Evolutionary conservation across 805 yeast genomes (phyloP), one percentile per base, ranked within the genome.

Genomic region (Candida corydali): DNA sequence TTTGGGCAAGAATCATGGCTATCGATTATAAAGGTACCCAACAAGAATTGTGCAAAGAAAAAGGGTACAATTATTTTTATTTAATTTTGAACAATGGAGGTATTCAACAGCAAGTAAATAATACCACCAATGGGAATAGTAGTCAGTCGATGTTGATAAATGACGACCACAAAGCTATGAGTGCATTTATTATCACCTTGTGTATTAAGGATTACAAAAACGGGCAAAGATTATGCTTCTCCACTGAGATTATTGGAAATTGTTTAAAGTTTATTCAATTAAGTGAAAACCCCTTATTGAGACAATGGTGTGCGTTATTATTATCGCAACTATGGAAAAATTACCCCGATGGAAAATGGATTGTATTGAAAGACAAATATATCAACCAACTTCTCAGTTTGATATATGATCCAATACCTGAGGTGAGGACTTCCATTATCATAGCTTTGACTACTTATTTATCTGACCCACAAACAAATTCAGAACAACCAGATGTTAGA

Each of bases 1-100:
- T 93, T 37, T 93, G 98, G 98, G 96, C 98, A 0, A 72, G 98
- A 46, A 87, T 93, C 16, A 87, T 93, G 93, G 89, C 97, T 3
- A 94, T 93, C 17, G 98, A 91, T 59, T 82, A 84, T 55, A 75
- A 78, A 45, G 82, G 84, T 51, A 86, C 96, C 3, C 98, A 93
- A 57, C 88, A 82, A 44, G 98, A 93, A 52, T 71, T 93, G 20
- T 76, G 93, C 45, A 89, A 89, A 50, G 98, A 91, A 52, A 83
- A 82, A 51, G 96, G 96, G 0, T 89, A 80, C 58, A 78, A 80
- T 49, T 91, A 93, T 57, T 93, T 93, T 55, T 77, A 87, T 29
- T 78, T 81, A 41, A 86, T 91, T 52, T 63, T 93, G 30, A 80
- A 81, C 38, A 60, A 69, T 31, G n/a, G n/a, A n/a, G n/a, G n/a